Evolutionary conservation across 768 basidiomycete genomes (phyloP).

Genomic region (Lactarius psammicola): DNA sequence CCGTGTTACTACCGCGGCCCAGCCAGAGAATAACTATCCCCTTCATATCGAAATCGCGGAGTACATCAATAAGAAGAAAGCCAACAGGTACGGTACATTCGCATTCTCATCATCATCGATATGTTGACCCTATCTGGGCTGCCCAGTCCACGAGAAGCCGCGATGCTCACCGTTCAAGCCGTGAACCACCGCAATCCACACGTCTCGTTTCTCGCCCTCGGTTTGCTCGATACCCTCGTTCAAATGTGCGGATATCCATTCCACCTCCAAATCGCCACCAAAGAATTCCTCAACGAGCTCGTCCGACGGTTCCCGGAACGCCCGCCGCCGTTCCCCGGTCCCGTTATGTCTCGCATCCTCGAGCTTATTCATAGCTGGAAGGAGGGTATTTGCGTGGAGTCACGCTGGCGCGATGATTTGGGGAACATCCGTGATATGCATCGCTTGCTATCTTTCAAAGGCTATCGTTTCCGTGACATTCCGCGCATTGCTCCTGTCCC

Average conservation of each 20-base stretch:
- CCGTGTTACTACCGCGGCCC: constrained; percentile 82
- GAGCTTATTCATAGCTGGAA: constrained; percentile 95
- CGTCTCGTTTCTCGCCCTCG: constrained; percentile 79
- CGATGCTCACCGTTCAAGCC: constrained; percentile 77
- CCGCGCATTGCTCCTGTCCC: constrained; percentile 37
- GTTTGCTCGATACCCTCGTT: constrained; percentile 87
- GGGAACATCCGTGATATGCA: constrained; percentile 99
- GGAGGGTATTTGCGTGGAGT: constrained; percentile 83
- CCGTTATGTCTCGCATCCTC: constrained; percentile 92
- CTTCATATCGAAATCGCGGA: constrained; percentile 93
- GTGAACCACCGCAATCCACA: constrained; percentile 94
- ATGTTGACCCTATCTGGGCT: background rate
- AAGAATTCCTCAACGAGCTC: constrained; percentile 97
- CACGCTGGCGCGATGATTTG: constrained; percentile 93
- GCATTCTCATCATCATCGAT: background rate
- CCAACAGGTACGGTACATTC: constrained; percentile 84
- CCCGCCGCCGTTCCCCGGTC: constrained; percentile 90
- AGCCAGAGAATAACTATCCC: constrained; percentile 88
- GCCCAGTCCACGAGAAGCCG: constrained; percentile 83
- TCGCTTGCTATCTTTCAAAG: constrained; percentile 89
- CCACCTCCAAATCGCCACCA: constrained; percentile 94
- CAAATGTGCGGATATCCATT: constrained; percentile 97
- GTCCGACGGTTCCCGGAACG: constrained; percentile 97
- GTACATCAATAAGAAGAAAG: constrained; percentile 91
- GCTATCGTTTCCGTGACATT: constrained; percentile 70